Evolutionary conservation across 2,329 filamentous ascomycete species (phyloP), one percentile per base, ranked within the genome.

Genomic region (Pseudogymnoascus sp.): DNA sequence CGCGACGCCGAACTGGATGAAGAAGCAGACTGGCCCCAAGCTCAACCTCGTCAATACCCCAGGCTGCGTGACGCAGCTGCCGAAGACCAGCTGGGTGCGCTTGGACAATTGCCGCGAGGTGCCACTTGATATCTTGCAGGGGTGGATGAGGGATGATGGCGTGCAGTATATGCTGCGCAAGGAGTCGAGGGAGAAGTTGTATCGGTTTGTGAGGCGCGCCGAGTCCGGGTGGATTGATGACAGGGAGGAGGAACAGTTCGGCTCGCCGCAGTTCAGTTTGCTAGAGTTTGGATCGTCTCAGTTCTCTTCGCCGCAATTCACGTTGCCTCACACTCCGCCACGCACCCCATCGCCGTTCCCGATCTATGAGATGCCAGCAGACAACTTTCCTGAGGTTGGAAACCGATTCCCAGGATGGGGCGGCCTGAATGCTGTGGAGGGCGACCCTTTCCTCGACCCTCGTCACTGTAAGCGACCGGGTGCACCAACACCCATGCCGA

Each of bases 1-100:
- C 51, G 51, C 51, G 51, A 57, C 51, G 51, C 51, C 51, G 51
- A 57, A 57, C 51, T 34, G 51, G 51, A 57, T 57, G 51, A 57
- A 57, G 29, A 57, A 57, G 29, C 51, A 57, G 29, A 57, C 51
- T 1, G 51, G 51, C 10, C 51, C 51, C 51, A 57, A 57, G 16
- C 51, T 57, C 51, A 57, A 57, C 29, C 51, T 36, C n/a, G 51
- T 57, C 51, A 57, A 57, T 14, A 57, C 51, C 1, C 51, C 51
- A 36, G 51, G 51, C 21, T 57, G 51, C 3, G 51, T 57, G n/a
- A 57, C 51, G 5, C 51, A 57, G 51, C 26, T 57, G 11, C 29
- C 51, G 16, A 57, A 57, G 51, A 57, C 29, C 5, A 57, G 51
- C 51, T 57, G 51, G 51, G 51, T 34, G 10, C 51, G 51, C n/a